These are phyloP conservation scores for Sporisorium scitamineum DNA, from an alignment of 1,284 basidiomycete species.

Conservation along the genomic window DNA sequence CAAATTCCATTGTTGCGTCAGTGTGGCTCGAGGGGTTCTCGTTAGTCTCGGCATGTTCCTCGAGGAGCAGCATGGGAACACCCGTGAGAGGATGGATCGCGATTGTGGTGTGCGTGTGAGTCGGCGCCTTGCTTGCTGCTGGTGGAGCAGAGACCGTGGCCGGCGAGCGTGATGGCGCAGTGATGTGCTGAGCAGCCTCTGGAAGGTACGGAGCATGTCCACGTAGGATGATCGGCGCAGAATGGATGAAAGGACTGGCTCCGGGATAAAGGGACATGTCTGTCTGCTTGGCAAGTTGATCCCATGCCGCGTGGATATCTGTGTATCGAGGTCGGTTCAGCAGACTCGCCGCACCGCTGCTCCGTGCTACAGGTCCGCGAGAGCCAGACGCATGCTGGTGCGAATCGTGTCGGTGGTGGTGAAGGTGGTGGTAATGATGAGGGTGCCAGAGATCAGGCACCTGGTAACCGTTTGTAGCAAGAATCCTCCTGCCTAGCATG, in stretches of 20 bases:
- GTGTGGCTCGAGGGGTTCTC: neutral
- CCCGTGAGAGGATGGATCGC: slow-evolving; percentile 41
- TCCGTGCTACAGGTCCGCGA: neutral
- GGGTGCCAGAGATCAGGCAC: slow-evolving; percentile 34
- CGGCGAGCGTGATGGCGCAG: neutral
- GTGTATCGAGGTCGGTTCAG: neutral
- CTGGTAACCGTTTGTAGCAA: slow-evolving; percentile 47
- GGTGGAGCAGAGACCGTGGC: neutral
- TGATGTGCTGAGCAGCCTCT: neutral
- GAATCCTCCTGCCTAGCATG: slow-evolving; percentile 49
- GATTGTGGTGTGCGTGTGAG: slow-evolving; percentile 7
- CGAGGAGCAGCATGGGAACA: slow-evolving; percentile 25
- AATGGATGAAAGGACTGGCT: slow-evolving; percentile 28
- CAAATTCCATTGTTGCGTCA: neutral
- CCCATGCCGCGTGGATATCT: slow-evolving; percentile 16
- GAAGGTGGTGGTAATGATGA: slow-evolving; percentile 12
- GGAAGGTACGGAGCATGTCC: slow-evolving; percentile 11
- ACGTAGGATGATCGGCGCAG: slow-evolving; percentile 23
- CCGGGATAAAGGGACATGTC: neutral
- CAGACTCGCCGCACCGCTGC: neutral
- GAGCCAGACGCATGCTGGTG: neutral
- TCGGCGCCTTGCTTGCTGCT: neutral
- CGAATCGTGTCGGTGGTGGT: neutral
- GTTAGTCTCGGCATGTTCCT: neutral
- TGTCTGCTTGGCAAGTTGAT: slow-evolving; percentile 1